Evolutionary conservation across 441 rosid species (phyloP).

Genomic region (Hura crepitans): DNA sequence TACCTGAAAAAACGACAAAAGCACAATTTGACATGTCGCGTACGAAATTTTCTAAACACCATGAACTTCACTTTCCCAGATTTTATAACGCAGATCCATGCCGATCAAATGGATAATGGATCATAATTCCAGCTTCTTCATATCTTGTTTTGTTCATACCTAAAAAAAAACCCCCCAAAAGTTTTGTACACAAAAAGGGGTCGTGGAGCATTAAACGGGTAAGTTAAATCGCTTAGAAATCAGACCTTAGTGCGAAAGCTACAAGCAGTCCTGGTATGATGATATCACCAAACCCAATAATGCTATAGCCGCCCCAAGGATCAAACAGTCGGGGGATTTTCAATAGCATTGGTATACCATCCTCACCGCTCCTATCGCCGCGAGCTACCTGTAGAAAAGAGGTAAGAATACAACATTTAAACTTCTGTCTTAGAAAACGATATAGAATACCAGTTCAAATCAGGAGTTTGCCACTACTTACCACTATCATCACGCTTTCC

Average conservation of each 20-base stretch:
- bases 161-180: no score
- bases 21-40: not conserved
- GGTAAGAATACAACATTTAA: not conserved
- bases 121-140: not conserved
- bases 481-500: conserved; percentile 96
- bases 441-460: conserved; percentile 5
- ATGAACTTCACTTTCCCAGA: not conserved
- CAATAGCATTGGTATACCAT: conserved; percentile 76
- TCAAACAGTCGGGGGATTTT: conserved; percentile 80
- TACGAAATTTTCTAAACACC: not conserved
- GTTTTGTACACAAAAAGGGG: not conserved
- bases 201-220: not conserved
- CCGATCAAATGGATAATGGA: not conserved
- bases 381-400: conserved; percentile 60
- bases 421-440: not conserved
- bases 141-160: not conserved
- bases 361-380: conserved; percentile 79
- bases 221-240: conserved; percentile 19
- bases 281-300: conserved; percentile 84
- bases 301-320: conserved; percentile 90
- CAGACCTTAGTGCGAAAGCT: conserved; percentile 60
- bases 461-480: conserved; percentile 35
- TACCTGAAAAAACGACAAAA: conserved; percentile 44
- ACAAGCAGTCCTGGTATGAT: conserved; percentile 69
- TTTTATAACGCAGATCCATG: not conserved